Conservation (phyloP, 768 basidiomycete genomes). For the Tulasnella sp. region DNA sequence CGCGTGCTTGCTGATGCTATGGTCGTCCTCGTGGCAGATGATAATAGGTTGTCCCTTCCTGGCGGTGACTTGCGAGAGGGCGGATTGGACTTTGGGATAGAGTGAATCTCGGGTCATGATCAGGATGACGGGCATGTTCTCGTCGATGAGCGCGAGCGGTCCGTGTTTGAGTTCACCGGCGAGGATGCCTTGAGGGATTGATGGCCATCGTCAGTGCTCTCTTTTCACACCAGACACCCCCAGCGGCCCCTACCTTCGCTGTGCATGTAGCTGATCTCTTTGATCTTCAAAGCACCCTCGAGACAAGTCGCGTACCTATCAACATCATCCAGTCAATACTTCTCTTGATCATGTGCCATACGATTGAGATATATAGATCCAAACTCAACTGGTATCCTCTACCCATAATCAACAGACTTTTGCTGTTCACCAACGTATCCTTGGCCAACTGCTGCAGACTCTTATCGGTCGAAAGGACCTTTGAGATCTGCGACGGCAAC, state of each 20-base stretch:
- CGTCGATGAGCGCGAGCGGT: slow-evolving; percentile 92
- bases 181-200: slow-evolving; percentile 67
- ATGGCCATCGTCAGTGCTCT: neutral
- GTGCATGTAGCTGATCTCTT: slow-evolving; percentile 85
- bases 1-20: slow-evolving; percentile 55
- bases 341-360: no score
- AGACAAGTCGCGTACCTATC: slow-evolving; percentile 81
- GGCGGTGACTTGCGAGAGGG: slow-evolving; percentile 93
- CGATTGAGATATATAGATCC: no score
- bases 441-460: slow-evolving; percentile 70
- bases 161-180: slow-evolving; percentile 99
- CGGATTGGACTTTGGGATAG: slow-evolving; percentile 96
- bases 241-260: slow-evolving; percentile 27
- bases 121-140: slow-evolving; percentile 98
- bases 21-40: slow-evolving; percentile 88
- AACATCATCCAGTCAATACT: no score
- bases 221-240: neutral
- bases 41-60: slow-evolving; percentile 94
- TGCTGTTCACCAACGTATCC: slow-evolving; percentile 63
- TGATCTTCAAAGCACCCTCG: slow-evolving; percentile 98
- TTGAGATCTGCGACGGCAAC: slow-evolving; percentile 82
- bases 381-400: slow-evolving; percentile 76
- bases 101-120: slow-evolving; percentile 98
- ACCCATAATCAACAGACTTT: slow-evolving; percentile 91
- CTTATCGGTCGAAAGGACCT: slow-evolving; percentile 69